Conservation (phyloP, 495 filamentous ascomycete species). For the Polyplosphaeria fusca region DNA sequence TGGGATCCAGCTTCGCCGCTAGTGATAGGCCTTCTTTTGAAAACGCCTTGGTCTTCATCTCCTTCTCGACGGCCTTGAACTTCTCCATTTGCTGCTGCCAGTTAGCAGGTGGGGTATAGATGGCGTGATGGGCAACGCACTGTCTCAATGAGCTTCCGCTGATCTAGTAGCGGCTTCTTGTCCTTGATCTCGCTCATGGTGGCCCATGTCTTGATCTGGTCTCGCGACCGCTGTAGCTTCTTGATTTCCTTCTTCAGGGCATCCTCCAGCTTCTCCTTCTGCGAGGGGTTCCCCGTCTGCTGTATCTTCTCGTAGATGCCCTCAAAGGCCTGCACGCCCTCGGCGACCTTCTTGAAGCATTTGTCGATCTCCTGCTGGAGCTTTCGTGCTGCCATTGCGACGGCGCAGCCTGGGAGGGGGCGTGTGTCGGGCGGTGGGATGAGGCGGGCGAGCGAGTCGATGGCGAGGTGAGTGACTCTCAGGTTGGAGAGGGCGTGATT, state of each 20-base stretch:
- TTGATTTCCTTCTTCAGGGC: constrained; percentile 98
- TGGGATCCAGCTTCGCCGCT: constrained; percentile 88
- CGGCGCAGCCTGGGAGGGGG: constrained; percentile 28
- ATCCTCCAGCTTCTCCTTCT: constrained; percentile 97
- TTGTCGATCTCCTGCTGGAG: constrained; percentile 95
- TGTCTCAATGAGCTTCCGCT: constrained; percentile 92
- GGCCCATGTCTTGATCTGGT: constrained; percentile 99
- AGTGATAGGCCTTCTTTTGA: constrained; percentile 94
- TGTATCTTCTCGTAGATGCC: constrained; percentile 94
- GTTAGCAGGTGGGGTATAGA: constrained; percentile 20
- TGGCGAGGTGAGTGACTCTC: constrained; percentile 1
- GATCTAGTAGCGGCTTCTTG: constrained; percentile 88
- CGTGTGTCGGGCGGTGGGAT: constrained; percentile 1
- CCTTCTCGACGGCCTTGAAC: constrained; percentile 99
- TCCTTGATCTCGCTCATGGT: constrained; percentile 98
- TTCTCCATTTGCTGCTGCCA: constrained; percentile 84
- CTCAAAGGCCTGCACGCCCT: constrained; percentile 91
- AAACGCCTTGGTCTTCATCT: constrained; percentile 99
- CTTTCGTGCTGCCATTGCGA: constrained; percentile 86
- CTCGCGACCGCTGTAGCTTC: constrained; percentile 93
- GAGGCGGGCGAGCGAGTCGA: constrained; percentile 2
- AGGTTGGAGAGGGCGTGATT: neutral
- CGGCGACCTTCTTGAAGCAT: constrained; percentile 94
- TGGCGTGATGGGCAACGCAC: constrained; percentile 49
- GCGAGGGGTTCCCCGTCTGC: constrained; percentile 81